These are phyloP conservation scores for Alternaria incomplexa DNA, from an alignment of 2,329 filamentous ascomycete genomes.

Conservation along the genomic window DNA sequence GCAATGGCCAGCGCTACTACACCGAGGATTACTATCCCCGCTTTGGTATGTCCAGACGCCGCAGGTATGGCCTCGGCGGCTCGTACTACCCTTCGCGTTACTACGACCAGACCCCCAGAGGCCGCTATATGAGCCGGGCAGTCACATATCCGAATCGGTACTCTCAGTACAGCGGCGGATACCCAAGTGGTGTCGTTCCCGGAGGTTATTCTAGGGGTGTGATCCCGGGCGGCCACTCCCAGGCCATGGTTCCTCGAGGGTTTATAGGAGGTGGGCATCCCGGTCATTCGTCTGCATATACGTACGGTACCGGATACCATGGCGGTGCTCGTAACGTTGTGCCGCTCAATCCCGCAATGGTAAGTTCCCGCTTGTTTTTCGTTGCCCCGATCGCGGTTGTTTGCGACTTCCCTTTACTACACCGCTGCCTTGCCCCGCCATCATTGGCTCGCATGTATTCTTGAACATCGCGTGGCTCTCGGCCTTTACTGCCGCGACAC, in stretches of 20 bases:
- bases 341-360: constrained; percentile 28
- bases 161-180: constrained; percentile 5
- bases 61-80: constrained; percentile 25
- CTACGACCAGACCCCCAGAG: constrained; percentile 25
- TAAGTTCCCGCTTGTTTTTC: constrained; percentile 28
- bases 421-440: constrained; percentile 16
- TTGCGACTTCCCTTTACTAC: constrained; percentile 16
- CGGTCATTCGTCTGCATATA: constrained; percentile 11
- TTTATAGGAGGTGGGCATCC: neutral
- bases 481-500: neutral
- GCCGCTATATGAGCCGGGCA: constrained; percentile 9
- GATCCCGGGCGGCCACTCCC: constrained; percentile 2
- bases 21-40: constrained; percentile 14
- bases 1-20: constrained; percentile 18
- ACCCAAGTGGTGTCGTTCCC: neutral
- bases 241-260: neutral
- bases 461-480: neutral
- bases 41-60: constrained; percentile 24
- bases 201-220: constrained; percentile 6
- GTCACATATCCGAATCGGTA: constrained; percentile 12
- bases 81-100: constrained; percentile 38
- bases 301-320: constrained; percentile 21
- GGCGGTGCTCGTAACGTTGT: constrained; percentile 23
- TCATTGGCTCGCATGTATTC: constrained; percentile 10
- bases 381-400: constrained; percentile 7